phyloP scores from a whole-genome alignment of 2,329 filamentous ascomycete genomes.

The Ophiosphaerella korrae region DNA sequence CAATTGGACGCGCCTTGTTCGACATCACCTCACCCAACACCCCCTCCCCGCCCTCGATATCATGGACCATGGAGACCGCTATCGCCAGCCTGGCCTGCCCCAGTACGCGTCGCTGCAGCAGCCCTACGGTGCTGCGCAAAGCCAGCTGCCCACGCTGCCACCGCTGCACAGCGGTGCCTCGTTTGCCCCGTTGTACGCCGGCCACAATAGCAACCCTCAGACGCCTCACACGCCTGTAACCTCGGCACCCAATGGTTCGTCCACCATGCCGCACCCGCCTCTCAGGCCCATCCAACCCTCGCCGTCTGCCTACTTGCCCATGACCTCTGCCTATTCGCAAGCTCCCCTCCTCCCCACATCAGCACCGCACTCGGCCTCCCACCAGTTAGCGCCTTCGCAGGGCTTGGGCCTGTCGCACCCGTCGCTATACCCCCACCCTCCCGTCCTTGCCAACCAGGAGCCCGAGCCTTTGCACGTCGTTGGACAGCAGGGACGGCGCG shows the following conservation, averaged over 20 bases:
- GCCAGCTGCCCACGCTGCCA: slow-evolving; percentile 42
- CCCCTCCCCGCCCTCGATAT: slow-evolving; percentile 18
- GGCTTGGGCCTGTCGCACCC: slow-evolving; percentile 46
- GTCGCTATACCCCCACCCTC: slow-evolving; percentile 45
- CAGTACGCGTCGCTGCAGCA: slow-evolving; percentile 42
- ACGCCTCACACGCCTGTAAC: slow-evolving; percentile 46
- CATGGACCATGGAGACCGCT: slow-evolving; percentile 45
- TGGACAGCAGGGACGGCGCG: slow-evolving; percentile 88
- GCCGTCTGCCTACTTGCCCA: slow-evolving; percentile 40
- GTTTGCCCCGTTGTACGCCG: slow-evolving; percentile 38
- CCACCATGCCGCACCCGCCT: slow-evolving; percentile 44
- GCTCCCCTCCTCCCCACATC: slow-evolving; percentile 41
- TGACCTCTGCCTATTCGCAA: slow-evolving; percentile 44
- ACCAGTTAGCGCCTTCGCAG: slow-evolving; percentile 44
- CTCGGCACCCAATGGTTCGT: slow-evolving; percentile 35
- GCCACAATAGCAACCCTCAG: slow-evolving; percentile 46
- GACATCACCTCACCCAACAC: slow-evolving; percentile 15
- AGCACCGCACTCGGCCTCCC: slow-evolving; percentile 39
- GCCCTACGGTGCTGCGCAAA: slow-evolving; percentile 37
- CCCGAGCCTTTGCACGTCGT: slow-evolving; percentile 85
- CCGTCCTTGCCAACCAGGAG: slow-evolving; percentile 49
- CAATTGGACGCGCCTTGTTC: slow-evolving; percentile 41
- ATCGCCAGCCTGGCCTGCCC: slow-evolving; percentile 41
- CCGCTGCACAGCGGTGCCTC: slow-evolving; percentile 40
- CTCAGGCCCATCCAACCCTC: slow-evolving; percentile 46